These are phyloP conservation scores for Pseudogymnoascus sp. DNA, from an alignment of 2,329 filamentous ascomycete genomes.

Conservation along the genomic window DNA sequence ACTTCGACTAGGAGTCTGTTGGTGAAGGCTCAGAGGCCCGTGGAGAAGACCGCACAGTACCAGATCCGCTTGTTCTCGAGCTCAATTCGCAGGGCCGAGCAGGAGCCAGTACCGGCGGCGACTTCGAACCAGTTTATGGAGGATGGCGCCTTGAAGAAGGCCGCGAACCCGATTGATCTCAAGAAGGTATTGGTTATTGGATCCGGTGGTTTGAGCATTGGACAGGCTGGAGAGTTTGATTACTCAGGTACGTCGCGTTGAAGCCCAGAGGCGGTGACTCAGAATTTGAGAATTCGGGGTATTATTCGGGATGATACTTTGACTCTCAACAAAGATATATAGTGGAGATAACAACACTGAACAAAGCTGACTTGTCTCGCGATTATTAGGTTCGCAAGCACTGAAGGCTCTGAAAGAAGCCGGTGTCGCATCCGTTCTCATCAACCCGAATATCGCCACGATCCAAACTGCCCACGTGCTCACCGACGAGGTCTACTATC, in stretches of 20 bases:
- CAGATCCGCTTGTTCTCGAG: constrained; percentile 25
- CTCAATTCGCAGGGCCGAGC: constrained; percentile 23
- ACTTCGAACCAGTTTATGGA: constrained; percentile 67
- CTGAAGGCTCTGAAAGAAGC: constrained; percentile 96
- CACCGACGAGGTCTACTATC: constrained; percentile 95
- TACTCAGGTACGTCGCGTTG: constrained; percentile 72
- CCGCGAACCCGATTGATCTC: constrained; percentile 71
- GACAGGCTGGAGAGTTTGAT: constrained; percentile 96
- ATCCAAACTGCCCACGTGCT: constrained; percentile 96
- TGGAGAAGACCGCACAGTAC: constrained; percentile 20
- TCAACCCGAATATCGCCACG: constrained; percentile 97
- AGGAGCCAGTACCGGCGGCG: constrained; percentile 70
- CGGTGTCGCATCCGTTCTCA: constrained; percentile 80
- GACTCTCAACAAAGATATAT: not conserved
- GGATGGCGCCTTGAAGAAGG: constrained; percentile 74
- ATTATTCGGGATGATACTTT: not conserved
- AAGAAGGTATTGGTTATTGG: constrained; percentile 98
- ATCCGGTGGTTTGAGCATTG: constrained; percentile 89
- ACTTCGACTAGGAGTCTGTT: constrained; percentile 18
- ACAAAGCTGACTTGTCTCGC: constrained; percentile 15
- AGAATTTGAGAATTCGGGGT: not conserved
- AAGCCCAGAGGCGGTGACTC: not conserved
- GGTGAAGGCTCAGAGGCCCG: constrained; percentile 17
- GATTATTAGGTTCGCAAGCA: constrained; percentile 71
- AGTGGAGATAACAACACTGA: not conserved